Evolutionary conservation across 2,329 filamentous ascomycete species (phyloP).

Genomic region (Hansfordia pulvinata): DNA sequence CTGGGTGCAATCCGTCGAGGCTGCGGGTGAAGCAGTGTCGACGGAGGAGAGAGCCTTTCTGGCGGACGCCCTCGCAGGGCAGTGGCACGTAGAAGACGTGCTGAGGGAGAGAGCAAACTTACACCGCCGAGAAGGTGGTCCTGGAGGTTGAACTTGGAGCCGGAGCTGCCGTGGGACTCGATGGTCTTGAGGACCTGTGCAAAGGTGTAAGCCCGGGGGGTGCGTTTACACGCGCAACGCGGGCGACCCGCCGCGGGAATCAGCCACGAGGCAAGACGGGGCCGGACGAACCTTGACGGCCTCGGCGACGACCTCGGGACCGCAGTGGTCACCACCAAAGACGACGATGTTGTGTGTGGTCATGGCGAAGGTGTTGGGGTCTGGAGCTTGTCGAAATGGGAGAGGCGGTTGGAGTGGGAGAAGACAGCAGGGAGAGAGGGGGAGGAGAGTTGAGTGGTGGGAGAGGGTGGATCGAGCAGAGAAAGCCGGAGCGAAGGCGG

Average conservation of each 20-base stretch:
- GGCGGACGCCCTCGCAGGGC: conserved; percentile 2
- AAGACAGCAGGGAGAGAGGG: conserved; percentile 1
- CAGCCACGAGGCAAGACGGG: neutral
- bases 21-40: too few species aligned
- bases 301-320: conserved; percentile 77
- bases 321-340: conserved; percentile 72
- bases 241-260: neutral
- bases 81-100: conserved; percentile 7
- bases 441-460: too few species aligned
- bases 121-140: conserved; percentile 86
- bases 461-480: too few species aligned
- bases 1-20: conserved; percentile 4
- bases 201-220: neutral
- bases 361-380: too few species aligned
- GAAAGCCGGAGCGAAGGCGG: too few species aligned
- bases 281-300: conserved; percentile 57
- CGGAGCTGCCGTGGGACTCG: conserved; percentile 55
- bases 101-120: conserved; percentile 27
- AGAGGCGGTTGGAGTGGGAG: conserved; percentile 1
- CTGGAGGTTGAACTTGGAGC: conserved; percentile 74
- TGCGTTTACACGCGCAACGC: neutral
- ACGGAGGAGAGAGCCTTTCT: conserved; percentile 2
- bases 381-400: too few species aligned
- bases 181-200: conserved; percentile 63
- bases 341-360: conserved; percentile 75